These are phyloP conservation scores for Phytopythium ostracodes DNA, from an alignment of 352 stramenopile genomes.

Conservation along the genomic window DNA sequence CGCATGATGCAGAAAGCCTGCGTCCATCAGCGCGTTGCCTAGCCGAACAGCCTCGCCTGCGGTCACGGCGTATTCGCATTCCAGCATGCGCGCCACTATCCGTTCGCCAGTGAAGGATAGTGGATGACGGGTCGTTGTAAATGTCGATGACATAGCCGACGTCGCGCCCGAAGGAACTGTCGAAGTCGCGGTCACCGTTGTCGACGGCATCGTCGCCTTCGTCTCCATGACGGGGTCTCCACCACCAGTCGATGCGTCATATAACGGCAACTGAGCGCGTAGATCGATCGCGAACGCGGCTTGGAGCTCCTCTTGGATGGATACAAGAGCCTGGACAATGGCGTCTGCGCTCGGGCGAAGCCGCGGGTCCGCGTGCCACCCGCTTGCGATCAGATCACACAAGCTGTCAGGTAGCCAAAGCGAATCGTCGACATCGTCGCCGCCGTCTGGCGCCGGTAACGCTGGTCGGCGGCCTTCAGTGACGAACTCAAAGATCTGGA, in stretches of 20 bases:
- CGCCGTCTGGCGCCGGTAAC: conserved; percentile 11
- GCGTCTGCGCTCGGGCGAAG: conserved; percentile 24
- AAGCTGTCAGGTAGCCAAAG: conserved; percentile 9
- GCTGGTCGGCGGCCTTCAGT: conserved; percentile 30
- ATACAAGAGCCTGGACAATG: conserved; percentile 24
- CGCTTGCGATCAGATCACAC: conserved; percentile 20
- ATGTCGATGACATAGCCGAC: not conserved
- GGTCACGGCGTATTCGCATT: conserved; percentile 17
- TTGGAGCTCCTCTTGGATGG: conserved; percentile 28
- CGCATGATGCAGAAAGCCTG: conserved; percentile 39
- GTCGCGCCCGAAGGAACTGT: not conserved
- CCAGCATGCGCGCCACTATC: conserved; percentile 16
- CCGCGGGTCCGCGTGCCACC: conserved; percentile 26
- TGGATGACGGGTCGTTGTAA: not conserved
- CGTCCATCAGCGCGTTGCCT: conserved; percentile 47
- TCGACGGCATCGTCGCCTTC: conserved; percentile 3
- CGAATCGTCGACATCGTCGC: conserved; percentile 2
- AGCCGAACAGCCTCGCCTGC: conserved; percentile 29
- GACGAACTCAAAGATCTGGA: conserved; percentile 36
- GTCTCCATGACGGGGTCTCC: not conserved
- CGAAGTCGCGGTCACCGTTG: not conserved
- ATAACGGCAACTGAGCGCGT: conserved; percentile 3
- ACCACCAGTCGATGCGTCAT: conserved; percentile 3
- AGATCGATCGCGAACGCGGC: conserved; percentile 1
- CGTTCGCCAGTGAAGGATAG: conserved; percentile 5